Conservation (phyloP, 371 early-diverging fungal species). For the Mortierella sp. region DNA sequence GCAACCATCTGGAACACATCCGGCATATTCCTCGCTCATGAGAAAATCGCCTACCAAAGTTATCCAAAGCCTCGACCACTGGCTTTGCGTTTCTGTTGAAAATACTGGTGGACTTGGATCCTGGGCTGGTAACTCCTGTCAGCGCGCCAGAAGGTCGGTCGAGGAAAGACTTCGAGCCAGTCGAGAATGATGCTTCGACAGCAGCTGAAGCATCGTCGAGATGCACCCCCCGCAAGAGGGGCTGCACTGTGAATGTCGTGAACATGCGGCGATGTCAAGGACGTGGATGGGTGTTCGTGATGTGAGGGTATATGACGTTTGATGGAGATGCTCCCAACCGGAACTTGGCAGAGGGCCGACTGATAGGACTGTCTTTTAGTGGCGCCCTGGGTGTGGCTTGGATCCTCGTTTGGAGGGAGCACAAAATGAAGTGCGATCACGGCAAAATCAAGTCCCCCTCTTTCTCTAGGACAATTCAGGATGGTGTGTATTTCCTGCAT, state of each 20-base stretch:
- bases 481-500: slow-evolving; percentile 5
- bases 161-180: slow-evolving; percentile 25
- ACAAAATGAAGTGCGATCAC: no score
- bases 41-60: slow-evolving; percentile 59
- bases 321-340: no score
- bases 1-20: no score
- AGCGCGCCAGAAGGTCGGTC: slow-evolving; percentile 22
- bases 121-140: slow-evolving; percentile 15
- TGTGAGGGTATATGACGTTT: no score
- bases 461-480: slow-evolving; percentile 10
- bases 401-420: not conserved
- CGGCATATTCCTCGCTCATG: no score
- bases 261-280: slow-evolving; percentile 22
- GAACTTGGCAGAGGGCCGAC: no score
- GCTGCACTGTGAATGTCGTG: slow-evolving; percentile 41
- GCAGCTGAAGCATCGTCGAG: slow-evolving; percentile 33
- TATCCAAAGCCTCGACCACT: slow-evolving; percentile 63
- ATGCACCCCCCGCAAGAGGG: slow-evolving; percentile 42
- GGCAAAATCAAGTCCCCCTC: no score
- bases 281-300: not conserved
- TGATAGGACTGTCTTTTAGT: no score
- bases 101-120: slow-evolving; percentile 35
- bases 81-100: slow-evolving; percentile 34
- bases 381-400: no score
- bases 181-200: slow-evolving; percentile 7